Evolutionary conservation across 1,139 yeast genomes (phyloP), one percentile per base, ranked within the genome.

Genomic region (Arxiozyma telluris): DNA sequence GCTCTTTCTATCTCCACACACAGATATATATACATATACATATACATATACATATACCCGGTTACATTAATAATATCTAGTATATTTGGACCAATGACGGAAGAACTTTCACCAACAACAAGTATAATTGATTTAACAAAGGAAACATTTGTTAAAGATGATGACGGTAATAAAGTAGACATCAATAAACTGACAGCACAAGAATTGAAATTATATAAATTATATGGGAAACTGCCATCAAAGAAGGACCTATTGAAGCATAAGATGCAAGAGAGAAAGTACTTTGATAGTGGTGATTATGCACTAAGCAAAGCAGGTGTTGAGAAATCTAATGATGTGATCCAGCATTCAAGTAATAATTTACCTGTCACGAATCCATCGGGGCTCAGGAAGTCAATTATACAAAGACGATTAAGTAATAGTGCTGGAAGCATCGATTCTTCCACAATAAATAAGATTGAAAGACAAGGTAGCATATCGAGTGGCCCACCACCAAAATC

Each of bases 281-380:
- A 86, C 71, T 94, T 93, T 67, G 99, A 93, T 65, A 87, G 96
- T 57, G 98, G 98, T 23, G 99, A 93, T 71, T 93, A 94, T 69
- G 98, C 98, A 27, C 81, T 93, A 81, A 89, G 88, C 60, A 85
- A 90, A 63, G 88, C 71, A 1, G 71, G 71, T 22, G 67, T 66
- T 4, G 55, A 60, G 8, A 60, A 63, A 25, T 54, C 64, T 1
- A 66, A 61, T 41, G 69, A 64, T 30, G 59, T 66, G 12, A 59
- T 59, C 5, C 60, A 59, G 20, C 61, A 57, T 51, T 57, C 61
- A 18, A 59, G 58, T 51, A 67, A 66, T 52, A 67, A 65, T 54
- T 55, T 68, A 42, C 71, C 71, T 6, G 64, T 66, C 8, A 66
- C 71, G 17, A 67, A 68, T 47, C 71, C 71, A 18, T 62, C 67